Evolutionary conservation across 257 asterid species (phyloP), one percentile per base, ranked within the genome.

Genomic region (Nicotiana paniculata): DNA sequence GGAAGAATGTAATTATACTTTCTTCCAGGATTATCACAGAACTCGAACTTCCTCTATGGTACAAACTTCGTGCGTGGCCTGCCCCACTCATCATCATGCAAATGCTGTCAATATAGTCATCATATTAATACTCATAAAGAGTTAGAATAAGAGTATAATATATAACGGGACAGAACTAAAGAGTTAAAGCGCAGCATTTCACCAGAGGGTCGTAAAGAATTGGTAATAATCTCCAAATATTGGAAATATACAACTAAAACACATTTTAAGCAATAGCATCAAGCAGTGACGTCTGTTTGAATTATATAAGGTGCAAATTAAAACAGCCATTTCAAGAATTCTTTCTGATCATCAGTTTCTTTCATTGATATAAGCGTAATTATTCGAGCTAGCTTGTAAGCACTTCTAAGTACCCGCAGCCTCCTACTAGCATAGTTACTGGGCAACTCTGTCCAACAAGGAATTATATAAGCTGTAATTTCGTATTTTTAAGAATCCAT

Each of bases 11-110:
- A 48, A 32, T 17, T 80, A 4, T 43, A 46, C 33, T 89, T 43
- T 85, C 81, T 81, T 84, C 82, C 86, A 86, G 84, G 24, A 79
- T 88, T 84, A 85, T 85, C 82, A 53, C 39, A 81, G 48, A 26
- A 63, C 80, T 79, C 62, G 79, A 65, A 30, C 30, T 77, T 59
- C 81, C 82, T 78, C 84, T 32, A 13, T 26, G 74, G 84, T 32
- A 77, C 55, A 80, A 90, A 94, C 82, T 94, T 90, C 83, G 93
- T 88, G 81, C 86, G 63, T 12, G 97, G 95, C 84, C 90, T 91
- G 81, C 93, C 94, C 58, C 95, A 94, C 84, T 93, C 98, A 78
- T 94, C 97, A 55, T 94, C 98, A 90, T 93, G 95, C 98, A 92
- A 91, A 86, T 94, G 93, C 97, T 94, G 97, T 77, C 82, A 91